Base-by-base conservation (phyloP, 371 early-diverging fungal species). In the Blakeslea trispora region DNA sequence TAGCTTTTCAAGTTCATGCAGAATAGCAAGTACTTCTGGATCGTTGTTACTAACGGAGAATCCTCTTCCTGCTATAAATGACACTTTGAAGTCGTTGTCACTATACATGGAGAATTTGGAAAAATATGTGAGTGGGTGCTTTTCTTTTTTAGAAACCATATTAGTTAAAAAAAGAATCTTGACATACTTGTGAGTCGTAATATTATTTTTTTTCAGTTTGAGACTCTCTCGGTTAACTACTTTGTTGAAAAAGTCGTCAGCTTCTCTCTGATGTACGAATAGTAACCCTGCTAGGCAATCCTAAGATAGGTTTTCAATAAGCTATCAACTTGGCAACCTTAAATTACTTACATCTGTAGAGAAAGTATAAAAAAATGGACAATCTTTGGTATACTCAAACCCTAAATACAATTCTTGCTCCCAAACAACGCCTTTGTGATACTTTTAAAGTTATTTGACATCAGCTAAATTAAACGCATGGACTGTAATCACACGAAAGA, bases 231-330 rank as follows among this genome's bases (percentile, higher is more conserved):
- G 84, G 54, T 75, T 71, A 14, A 68, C 48, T 14, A 89, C 81
- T 63, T 83, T 86, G 42, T 88, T 82, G 61, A 77, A 78, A 61
- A 94, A 93, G 28, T 75, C 69, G 10, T 71, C 62, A 1, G 94
- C 93, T 54, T 92, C 96, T 53, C 71, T 75, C 46, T 85, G 89
- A 63, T 94, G 88, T 11, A 90, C 91, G 72, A 93, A 94, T 1
- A 86, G 83, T 23, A 95, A 79, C 5, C 91, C 94, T 22, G 88
- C 86, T 34, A 89, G 67, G 45, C 80, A 82, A 55, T 83, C 75
- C 88, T 91, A 63, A 18, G 17, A 23, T 13, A 11, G 55, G 17
- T 14, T 21, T 10, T n/a, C 8, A 15, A 53, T 53, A n/a, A n/a
- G n/a, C n/a, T n/a, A n/a, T n/a, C n/a, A n/a, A n/a, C n/a, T n/a